Evolutionary conservation across 1,284 basidiomycete species (phyloP).

Genomic region (Trametes hirsuta): DNA sequence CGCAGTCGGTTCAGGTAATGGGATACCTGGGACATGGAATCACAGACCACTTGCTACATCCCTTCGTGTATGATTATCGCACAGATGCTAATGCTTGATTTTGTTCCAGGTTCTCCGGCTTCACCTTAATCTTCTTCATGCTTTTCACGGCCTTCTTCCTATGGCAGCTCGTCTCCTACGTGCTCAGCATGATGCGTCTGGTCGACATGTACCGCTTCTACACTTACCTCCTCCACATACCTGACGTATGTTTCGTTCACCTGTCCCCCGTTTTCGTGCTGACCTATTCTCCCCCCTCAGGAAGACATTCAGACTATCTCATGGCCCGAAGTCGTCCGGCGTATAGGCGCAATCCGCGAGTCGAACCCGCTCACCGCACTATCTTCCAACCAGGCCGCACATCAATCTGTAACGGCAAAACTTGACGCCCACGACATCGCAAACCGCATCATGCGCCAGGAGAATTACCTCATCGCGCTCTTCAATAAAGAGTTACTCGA

Average conservation of each 20-base stretch:
- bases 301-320: conserved; percentile 97
- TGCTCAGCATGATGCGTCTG: conserved; percentile 70
- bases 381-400: conserved; percentile 61
- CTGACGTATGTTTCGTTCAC: conserved; percentile 67
- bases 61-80: no score
- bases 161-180: conserved; percentile 71
- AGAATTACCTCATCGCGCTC: conserved; percentile 97
- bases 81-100: neutral
- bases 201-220: conserved; percentile 95
- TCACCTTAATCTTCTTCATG: conserved; percentile 81
- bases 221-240: conserved; percentile 74
- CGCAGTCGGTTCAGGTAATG: no score
- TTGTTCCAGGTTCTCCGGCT: conserved; percentile 72
- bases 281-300: conserved; percentile 44
- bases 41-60: no score
- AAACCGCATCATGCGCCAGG: conserved; percentile 95
- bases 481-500: conserved; percentile 97
- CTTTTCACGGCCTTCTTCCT: conserved; percentile 83
- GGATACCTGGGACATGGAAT: no score
- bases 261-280: neutral
- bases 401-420: conserved; percentile 64
- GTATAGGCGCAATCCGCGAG: conserved; percentile 87
- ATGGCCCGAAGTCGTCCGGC: conserved; percentile 93
- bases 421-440: conserved; percentile 97
- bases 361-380: conserved; percentile 87